Base-by-base conservation (phyloP, 106 monocot genomes). In the Phalaenopsis equestris region DNA sequence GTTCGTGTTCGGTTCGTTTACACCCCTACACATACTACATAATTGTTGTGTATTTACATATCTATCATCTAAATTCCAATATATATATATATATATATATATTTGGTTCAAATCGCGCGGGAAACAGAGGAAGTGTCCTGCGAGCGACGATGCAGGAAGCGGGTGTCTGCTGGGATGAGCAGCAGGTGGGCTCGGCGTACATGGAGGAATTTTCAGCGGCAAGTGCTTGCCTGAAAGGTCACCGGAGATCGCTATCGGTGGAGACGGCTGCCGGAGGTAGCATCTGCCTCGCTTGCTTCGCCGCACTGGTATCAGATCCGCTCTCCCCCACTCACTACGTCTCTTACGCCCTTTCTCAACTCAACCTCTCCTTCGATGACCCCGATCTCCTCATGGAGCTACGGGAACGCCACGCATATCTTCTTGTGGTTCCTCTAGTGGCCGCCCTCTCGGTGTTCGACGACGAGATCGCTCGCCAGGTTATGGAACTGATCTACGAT, bases 271-370 rank as follows among this genome's bases (percentile, higher is more conserved):
- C 21, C 23, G 80, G 80, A 1, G 80, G 80, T 38, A 52, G 47
- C 38, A 80, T 96, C 79, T 96, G 96, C 90, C 90, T 96, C 77
- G 77, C 84, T 24, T 96, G 93, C 88, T 85, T 93, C 88, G 79
- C 93, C 23, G 80, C 93, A 46, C 91, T 96, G 41, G 61, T 88
- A 73, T 85, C 88, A 70, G 83, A 86, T 55, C 80, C 87, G 1
- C 73, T 56, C 77, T 80, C 96, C 52, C 89, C 88, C 23, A 83
- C 90, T 39, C 85, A 89, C 86, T 93, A 96, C 89, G 84, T 93
- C 78, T 93, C 96, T 78, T 88, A 91, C 79, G 91, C 91, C 23
- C 83, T 96, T 55, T 89, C 91, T 58, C 87, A 80, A 82, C 85
- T 93, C 77, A 87, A 88, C 81, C 85, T 75, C 49, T 91, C 95